Percentiles rank a stretch among this genome's conserved stretches.
Evolutionary conservation across 208 protist genomes (phyloP).

Genomic region (Hexamita inflata): DNA sequence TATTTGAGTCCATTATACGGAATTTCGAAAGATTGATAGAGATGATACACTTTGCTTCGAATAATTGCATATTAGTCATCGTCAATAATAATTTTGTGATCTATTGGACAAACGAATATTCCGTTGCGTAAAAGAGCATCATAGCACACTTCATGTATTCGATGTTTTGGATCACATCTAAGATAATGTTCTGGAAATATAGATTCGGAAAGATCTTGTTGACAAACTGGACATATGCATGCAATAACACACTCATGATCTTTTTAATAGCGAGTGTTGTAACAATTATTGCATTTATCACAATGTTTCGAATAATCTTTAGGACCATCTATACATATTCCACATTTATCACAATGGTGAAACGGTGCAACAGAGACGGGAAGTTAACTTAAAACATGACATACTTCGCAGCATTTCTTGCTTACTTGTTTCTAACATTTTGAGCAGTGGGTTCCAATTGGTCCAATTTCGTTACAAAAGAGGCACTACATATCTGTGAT

Average conservation of each 20-base stretch:
- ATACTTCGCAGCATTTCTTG: not conserved
- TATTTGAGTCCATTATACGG: too few relatives aligned
- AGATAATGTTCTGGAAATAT: not conserved
- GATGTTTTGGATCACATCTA: not conserved
- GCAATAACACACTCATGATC: not conserved
- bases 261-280: not conserved
- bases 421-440: not conserved
- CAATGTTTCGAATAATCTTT: not conserved
- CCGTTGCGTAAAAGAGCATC: not conserved
- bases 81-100: constrained; percentile 16
- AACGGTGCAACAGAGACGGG: not conserved
- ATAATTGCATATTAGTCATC: not conserved
- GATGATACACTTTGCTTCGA: too few relatives aligned
- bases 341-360: not conserved
- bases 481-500: not conserved
- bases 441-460: not conserved
- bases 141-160: not conserved
- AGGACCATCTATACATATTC: not conserved
- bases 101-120: not conserved
- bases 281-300: not conserved
- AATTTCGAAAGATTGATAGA: too few relatives aligned
- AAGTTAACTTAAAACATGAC: not conserved
- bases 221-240: not conserved
- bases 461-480: not conserved
- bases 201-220: not conserved